phyloP scores from a whole-genome alignment of 345 rosid genomes.

The Eucalyptus regnans region DNA sequence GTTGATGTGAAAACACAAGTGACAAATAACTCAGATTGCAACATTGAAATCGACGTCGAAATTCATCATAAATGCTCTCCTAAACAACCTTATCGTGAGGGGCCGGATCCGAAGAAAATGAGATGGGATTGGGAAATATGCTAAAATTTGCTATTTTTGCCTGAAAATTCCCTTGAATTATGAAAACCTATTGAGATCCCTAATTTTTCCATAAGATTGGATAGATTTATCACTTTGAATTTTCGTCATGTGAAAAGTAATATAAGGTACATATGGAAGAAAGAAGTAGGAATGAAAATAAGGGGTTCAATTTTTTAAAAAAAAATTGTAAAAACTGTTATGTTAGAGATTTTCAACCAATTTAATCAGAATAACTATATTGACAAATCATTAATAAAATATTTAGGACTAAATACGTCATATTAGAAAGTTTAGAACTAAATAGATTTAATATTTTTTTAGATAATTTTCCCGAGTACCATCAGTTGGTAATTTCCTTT shows the following conservation, averaged over 20 bases:
- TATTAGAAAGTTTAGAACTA: background rate
- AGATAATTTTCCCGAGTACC: background rate
- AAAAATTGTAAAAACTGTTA: no score
- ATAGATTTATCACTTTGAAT: no score
- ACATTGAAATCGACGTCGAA: no score
- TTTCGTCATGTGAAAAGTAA: no score
- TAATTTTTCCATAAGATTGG: background rate
- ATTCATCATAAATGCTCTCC: no score
- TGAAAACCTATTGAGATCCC: no score
- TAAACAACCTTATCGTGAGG: background rate
- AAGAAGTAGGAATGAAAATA: no score
- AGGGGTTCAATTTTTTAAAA: background rate
- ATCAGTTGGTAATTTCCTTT: background rate
- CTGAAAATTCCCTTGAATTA: no score
- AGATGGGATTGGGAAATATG: background rate
- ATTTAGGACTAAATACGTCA: background rate
- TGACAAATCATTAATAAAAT: background rate
- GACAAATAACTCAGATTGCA: no score
- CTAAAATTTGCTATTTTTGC: background rate
- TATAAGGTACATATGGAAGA: no score
- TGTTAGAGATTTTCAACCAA: background rate
- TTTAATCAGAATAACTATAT: accelerated
- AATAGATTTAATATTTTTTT: background rate
- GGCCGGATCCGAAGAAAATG: accelerated
- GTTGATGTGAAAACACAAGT: no score